phyloP scores from a whole-genome alignment of 1,139 yeast species.

The Dujonia santamariae region DNA sequence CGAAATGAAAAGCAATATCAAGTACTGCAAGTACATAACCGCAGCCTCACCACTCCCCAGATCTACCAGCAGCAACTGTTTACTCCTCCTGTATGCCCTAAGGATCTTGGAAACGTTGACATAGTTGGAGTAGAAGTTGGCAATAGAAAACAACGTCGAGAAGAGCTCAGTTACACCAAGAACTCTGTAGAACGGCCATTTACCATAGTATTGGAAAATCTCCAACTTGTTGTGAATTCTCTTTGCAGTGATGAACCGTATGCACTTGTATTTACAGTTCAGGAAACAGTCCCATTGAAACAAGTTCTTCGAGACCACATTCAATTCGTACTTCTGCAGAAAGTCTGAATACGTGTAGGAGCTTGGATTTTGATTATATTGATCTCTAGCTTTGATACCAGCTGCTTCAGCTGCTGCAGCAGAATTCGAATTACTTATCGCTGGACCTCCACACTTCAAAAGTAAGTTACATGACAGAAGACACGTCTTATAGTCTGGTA shows the following conservation, averaged over 20 bases:
- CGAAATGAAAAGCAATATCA: constrained; percentile 26
- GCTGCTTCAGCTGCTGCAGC: neutral
- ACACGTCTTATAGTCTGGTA: constrained; percentile 27
- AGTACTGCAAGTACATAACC: constrained; percentile 32
- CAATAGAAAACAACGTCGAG: constrained; percentile 35
- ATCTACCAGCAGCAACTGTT: too few species aligned
- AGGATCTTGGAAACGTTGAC: constrained; percentile 25
- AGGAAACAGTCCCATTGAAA: constrained; percentile 36
- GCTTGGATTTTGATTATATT: neutral
- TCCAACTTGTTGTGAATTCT: constrained; percentile 18
- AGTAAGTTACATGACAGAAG: constrained; percentile 13
- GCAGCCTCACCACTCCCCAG: constrained; percentile 10
- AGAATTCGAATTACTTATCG: neutral
- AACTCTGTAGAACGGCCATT: constrained; percentile 43
- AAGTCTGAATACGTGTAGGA: constrained; percentile 15
- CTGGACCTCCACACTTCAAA: neutral
- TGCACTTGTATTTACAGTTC: constrained; percentile 44
- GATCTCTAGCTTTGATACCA: neutral
- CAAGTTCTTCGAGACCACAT: constrained; percentile 15
- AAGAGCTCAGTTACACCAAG: constrained; percentile 40
- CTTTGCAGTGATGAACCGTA: constrained; percentile 30
- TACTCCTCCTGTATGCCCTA: constrained; percentile 22
- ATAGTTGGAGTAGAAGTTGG: constrained; percentile 37
- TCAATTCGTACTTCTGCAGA: constrained; percentile 11
- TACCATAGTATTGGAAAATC: constrained; percentile 43